Evolutionary conservation across 75 land plant species (phyloP), one percentile per base, ranked within the genome.

Genomic region (Selaginella tamariscina): DNA sequence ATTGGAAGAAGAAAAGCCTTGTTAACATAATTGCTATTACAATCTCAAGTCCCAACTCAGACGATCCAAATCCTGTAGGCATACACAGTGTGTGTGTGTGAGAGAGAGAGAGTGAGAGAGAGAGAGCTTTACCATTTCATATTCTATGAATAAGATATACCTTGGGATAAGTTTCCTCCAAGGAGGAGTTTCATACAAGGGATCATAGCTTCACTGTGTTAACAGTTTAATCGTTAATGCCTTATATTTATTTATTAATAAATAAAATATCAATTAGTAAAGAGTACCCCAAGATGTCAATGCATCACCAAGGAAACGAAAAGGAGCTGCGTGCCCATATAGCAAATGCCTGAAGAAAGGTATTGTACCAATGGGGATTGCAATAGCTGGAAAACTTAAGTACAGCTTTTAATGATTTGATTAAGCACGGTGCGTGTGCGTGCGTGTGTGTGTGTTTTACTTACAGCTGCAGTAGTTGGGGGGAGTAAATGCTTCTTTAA

Each of bases 261-360:
- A 49, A 49, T 20, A 49, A 49, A 11, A 20, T 11, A 49, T 49
- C n/a, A n/a, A n/a, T n/a, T 2, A 59, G 8, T n/a, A 39, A 32
- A 44, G 32, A 56, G n/a, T 72, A 86, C 92, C 88, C 88, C 30
- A 88, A 66, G 39, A 85, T 56, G 26, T 8, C 27, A 85, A 24
- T 1, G 82, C 76, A 55, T 88, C 86, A 56, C 83, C 75, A n/a
- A 88, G 56, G 26, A 88, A 81, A 24, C 78, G 69, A 55, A 88
- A 70, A 15, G 88, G 88, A 23, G 92, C 85, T 55, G 5, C 29
- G 22, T 71, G 73, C n/a, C 92, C 96, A 57, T 84, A 67, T 21
- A 85, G 57, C 13, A 85, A 70, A 30, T 69, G 68, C 70, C 71
- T 88, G 27, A 87, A 65, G 74, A 79, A 73, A 23, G 78, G 71